Conservation (phyloP, 1,284 basidiomycete genomes). For the Cryptococcus hybrid region DNA sequence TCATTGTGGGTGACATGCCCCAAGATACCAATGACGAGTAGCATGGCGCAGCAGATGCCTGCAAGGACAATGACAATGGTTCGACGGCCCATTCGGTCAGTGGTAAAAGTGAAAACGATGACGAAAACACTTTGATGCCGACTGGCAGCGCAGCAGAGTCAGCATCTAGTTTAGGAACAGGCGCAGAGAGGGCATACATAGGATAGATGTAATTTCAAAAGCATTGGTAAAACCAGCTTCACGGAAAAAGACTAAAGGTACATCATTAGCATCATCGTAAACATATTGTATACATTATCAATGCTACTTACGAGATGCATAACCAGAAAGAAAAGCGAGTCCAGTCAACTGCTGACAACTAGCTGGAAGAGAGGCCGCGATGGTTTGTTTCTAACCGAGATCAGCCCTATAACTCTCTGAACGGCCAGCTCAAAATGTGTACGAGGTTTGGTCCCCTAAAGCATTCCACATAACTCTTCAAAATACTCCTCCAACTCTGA, state of each 20-base stretch:
- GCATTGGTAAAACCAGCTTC: constrained; percentile 21
- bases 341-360: constrained; percentile 21
- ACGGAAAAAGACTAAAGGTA: constrained; percentile 17
- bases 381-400: constrained; percentile 9
- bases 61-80: constrained; percentile 11
- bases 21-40: constrained; percentile 19
- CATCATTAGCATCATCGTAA: not conserved
- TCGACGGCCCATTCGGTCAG: constrained; percentile 22
- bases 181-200: constrained; percentile 3
- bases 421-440: not conserved
- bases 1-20: constrained; percentile 14
- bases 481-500: constrained; percentile 7
- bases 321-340: constrained; percentile 18
- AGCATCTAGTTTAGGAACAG: not conserved
- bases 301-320: constrained; percentile 10
- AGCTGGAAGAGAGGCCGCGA: constrained; percentile 16
- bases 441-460: constrained; percentile 15
- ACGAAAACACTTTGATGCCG: constrained; percentile 17
- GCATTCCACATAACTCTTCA: constrained; percentile 12
- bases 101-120: constrained; percentile 16
- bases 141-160: not conserved
- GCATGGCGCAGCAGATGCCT: constrained; percentile 10
- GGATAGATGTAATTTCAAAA: constrained; percentile 20
- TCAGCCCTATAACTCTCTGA: not conserved
- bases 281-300: not conserved